Conservation (phyloP, 108 stramenopile genomes). For the Cyclotella choctawhatcheeana region DNA sequence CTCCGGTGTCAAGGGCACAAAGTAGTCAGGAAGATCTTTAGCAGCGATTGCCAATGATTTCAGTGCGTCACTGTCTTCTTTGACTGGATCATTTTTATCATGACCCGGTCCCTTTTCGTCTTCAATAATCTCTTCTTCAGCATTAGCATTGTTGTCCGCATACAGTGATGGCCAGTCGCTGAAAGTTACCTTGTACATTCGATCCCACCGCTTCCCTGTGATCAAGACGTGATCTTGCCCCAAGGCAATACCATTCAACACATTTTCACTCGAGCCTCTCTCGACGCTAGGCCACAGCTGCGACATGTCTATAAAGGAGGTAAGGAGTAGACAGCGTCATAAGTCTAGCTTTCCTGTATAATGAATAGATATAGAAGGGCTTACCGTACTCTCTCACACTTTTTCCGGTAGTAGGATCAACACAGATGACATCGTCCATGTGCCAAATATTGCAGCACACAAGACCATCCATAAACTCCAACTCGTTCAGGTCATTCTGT, state of each 20-base stretch:
- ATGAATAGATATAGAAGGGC: slow-evolving; percentile 15
- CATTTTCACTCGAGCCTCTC: slow-evolving; percentile 60
- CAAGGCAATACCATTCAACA: slow-evolving; percentile 87
- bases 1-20: slow-evolving; percentile 40
- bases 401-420: slow-evolving; percentile 76
- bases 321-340: not conserved
- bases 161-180: slow-evolving; percentile 29
- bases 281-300: slow-evolving; percentile 61
- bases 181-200: slow-evolving; percentile 68
- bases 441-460: slow-evolving; percentile 89
- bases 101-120: not conserved
- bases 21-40: slow-evolving; percentile 37
- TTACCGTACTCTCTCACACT: slow-evolving; percentile 86
- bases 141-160: not conserved
- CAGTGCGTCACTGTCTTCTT: not conserved
- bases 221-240: slow-evolving; percentile 71
- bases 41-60: not conserved
- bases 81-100: not conserved
- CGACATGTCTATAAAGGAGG: slow-evolving; percentile 63
- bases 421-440: slow-evolving; percentile 75
- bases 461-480: slow-evolving; percentile 82
- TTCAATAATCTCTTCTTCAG: not conserved
- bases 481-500: slow-evolving; percentile 74
- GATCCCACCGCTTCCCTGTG: slow-evolving; percentile 79
- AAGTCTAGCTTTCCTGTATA: slow-evolving; percentile 50